Percentiles rank a stretch among this genome's conserved stretches.
Evolutionary conservation across 768 basidiomycete genomes (phyloP).

Genomic region (Boletus vinaceobasis): DNA sequence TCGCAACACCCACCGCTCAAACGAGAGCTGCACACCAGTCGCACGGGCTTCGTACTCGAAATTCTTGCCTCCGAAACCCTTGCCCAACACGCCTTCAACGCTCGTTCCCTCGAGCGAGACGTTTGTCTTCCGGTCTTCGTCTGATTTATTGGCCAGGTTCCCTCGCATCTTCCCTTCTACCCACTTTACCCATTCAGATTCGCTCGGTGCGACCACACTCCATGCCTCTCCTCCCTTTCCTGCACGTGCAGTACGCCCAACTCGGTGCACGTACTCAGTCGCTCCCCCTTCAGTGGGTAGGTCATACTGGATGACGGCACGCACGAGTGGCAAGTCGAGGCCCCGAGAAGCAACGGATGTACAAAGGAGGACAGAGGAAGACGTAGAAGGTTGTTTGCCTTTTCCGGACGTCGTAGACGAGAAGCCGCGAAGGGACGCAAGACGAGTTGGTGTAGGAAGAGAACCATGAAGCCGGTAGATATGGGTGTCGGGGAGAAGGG

Average conservation of each 20-base stretch:
- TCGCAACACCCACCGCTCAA: conserved; percentile 89
- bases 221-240: conserved; percentile 96
- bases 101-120: conserved; percentile 56
- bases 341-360: conserved; percentile 99
- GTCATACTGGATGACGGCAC: conserved; percentile 94
- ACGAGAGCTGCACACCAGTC: conserved; percentile 91
- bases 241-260: conserved; percentile 94
- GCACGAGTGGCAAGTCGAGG: conserved; percentile 90
- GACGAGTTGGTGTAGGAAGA: conserved; percentile 74
- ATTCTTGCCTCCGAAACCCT: conserved; percentile 84
- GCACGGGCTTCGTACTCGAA: conserved; percentile 84
- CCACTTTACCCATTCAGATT: conserved; percentile 89
- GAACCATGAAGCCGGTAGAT: conserved; percentile 94
- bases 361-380: conserved; percentile 79
- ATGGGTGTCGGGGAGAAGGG: conserved; percentile 76
- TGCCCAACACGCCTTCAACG: conserved; percentile 67
- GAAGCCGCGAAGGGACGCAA: conserved; percentile 81
- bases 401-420: conserved; percentile 42
- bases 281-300: conserved; percentile 95
- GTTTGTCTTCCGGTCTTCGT: conserved; percentile 33
- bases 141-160: conserved; percentile 30
- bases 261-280: conserved; percentile 95
- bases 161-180: conserved; percentile 79
- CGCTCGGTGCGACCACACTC: conserved; percentile 86
- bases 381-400: conserved; percentile 27